Base-by-base conservation (phyloP, 2,329 filamentous ascomycete genomes). In the Aspergillus sp. region DNA sequence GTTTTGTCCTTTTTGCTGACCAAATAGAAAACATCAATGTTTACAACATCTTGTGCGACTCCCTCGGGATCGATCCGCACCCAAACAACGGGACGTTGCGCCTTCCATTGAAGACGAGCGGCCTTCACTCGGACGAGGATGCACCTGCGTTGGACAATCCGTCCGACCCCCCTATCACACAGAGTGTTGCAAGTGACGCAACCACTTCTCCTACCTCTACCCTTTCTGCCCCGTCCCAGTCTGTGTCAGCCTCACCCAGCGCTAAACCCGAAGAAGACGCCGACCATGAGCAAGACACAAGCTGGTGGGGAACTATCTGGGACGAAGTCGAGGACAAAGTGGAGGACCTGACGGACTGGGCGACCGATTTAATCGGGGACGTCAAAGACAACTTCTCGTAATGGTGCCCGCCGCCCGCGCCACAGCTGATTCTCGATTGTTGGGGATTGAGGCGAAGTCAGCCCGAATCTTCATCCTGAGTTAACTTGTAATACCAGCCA, bases 21-120 rank as follows among this genome's bases (percentile, higher is more conserved):
- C 4, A 18, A 5, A 22, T 65, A 93, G 90, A 97, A 84, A 98
- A 98, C 63, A 93, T 86, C 58, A 90, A 97, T 68, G 89, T 98
- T 8, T 98, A 98, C 77, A 96, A 96, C 68, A 90, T 98, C 61
- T 76, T 98, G 44, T 97, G 93, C 71, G 93, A 97, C 74, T 93
- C 90, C 0, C 76, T 98, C 24, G 87, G 88, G 12, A 78, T 98
- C 56, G 73, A 74, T 4, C 90, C 92, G 0, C 81, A 82, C 53
- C 85, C 90, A 1, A 97, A 96, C 71, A 98, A 98, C 69, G 93
- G 93, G 49, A 96, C 92, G 0, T 77, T 97, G 22, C 74, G 73
- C 48, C 73, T 81, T 5, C 78, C 78, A n/a, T 59, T 81, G 43
- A 71, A 74, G 48, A 70, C 77, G 5, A 66, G 76, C 2, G 78